Evolutionary conservation across 163 green algal species (phyloP).

Genomic region (Prototheca stagnorum): DNA sequence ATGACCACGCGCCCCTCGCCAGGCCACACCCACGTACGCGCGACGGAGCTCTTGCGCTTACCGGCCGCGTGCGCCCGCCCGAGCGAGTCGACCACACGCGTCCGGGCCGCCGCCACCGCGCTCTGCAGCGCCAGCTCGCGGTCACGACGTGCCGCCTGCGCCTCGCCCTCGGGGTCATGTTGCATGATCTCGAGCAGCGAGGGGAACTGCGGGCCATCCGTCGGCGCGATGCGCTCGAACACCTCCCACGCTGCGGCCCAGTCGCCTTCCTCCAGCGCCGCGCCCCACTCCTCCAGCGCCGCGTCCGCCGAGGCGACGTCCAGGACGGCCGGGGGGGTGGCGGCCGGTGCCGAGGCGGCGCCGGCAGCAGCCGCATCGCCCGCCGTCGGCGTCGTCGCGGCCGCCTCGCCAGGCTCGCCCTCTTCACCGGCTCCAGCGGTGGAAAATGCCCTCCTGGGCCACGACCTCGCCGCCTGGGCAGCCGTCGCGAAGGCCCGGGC

Average conservation of each 20-base stretch:
- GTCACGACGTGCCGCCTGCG: constrained; percentile 17
- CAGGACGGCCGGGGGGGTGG: no score
- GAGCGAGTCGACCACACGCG: constrained; percentile 24
- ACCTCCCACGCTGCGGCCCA: constrained; percentile 20
- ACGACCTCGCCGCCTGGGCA: no score
- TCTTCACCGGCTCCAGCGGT: no score
- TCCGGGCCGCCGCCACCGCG: background rate
- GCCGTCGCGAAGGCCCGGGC: no score
- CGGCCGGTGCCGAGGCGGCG: no score
- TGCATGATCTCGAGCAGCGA: constrained; percentile 11
- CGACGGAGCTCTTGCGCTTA: constrained; percentile 47
- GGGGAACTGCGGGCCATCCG: constrained; percentile 9
- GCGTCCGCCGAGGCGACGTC: no score
- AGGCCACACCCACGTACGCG: constrained; percentile 38
- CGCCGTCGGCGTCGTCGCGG: no score
- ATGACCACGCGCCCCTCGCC: constrained; percentile 46
- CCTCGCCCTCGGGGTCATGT: constrained; percentile 14
- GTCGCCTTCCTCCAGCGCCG: no score
- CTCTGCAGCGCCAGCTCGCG: constrained; percentile 23
- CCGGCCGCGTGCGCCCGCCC: constrained; percentile 38
- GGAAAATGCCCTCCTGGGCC: no score
- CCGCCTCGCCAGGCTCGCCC: no score
- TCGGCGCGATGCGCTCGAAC: constrained; percentile 9
- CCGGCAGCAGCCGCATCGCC: no score
- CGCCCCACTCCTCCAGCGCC: no score